These are phyloP conservation scores for Apiospora aurea DNA, from an alignment of 2,329 filamentous ascomycete genomes.

Conservation along the genomic window DNA sequence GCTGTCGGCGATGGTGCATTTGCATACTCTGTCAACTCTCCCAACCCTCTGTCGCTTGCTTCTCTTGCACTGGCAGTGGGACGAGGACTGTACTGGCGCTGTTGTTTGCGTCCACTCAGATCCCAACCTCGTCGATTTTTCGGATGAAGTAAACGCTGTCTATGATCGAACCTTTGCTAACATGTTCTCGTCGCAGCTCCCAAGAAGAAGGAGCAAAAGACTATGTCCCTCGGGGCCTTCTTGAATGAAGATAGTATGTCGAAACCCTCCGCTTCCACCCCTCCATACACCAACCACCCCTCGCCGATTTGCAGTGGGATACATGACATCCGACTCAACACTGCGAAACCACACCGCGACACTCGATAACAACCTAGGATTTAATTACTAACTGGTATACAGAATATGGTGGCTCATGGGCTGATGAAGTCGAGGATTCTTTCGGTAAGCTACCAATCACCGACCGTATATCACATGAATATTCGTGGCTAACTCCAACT, in stretches of 20 bases:
- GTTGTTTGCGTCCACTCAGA: neutral
- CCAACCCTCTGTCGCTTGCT: neutral
- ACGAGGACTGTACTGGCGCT: neutral
- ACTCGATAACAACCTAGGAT: neutral
- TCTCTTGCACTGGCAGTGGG: constrained; percentile 8
- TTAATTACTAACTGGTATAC: constrained; percentile 31
- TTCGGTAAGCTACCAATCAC: constrained; percentile 64
- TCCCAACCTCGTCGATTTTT: neutral
- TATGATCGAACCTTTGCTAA: constrained; percentile 49
- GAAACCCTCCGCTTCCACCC: constrained; percentile 36
- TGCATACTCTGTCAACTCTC: neutral
- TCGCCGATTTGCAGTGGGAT: neutral
- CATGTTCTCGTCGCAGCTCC: constrained; percentile 68
- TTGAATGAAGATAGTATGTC: constrained; percentile 86
- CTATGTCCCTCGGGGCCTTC: constrained; percentile 98
- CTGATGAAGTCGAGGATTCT: constrained; percentile 96
- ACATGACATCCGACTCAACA: neutral
- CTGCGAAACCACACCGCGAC: neutral
- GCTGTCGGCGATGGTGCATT: neutral
- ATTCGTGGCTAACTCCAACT: constrained; percentile 19
- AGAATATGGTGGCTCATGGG: constrained; percentile 84
- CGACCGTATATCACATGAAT: constrained; percentile 25
- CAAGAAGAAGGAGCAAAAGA: constrained; percentile 85
- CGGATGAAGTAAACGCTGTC: constrained; percentile 29
- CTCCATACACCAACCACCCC: constrained; percentile 5